A percentile compares a stretch with the other conserved stretches of the same genome.
These are phyloP conservation scores for Salix suchowensis DNA, from an alignment of 345 rosid species.

Conservation along the genomic window DNA sequence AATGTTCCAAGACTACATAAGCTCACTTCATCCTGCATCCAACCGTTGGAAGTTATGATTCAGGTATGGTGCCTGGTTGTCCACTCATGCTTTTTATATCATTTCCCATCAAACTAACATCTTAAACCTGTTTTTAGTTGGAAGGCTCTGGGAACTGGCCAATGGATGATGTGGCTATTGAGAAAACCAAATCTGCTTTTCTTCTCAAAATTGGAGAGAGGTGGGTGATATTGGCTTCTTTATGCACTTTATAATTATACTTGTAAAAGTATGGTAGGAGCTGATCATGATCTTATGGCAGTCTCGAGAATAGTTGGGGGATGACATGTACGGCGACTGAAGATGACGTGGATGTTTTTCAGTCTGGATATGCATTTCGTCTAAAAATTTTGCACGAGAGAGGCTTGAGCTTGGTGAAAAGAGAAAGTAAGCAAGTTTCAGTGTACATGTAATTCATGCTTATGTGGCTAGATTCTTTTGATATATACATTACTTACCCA, in stretches of 20 bases:
- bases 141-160: conserved; percentile 99
- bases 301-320: conserved; percentile 65
- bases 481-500: conserved; percentile 12
- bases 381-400: conserved; percentile 83
- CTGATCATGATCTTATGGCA: conserved; percentile 36
- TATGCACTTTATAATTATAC: not conserved
- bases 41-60: conserved; percentile 82
- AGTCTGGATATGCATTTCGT: conserved; percentile 80
- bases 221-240: conserved; percentile 32
- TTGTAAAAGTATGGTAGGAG: not conserved
- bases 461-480: conserved; percentile 1
- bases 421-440: conserved; percentile 54
- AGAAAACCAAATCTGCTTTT: conserved; percentile 86
- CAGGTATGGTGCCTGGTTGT: conserved; percentile 46
- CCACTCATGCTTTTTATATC: not conserved
- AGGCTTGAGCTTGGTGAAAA: conserved; percentile 71
- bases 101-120: not conserved
- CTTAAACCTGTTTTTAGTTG: conserved; percentile 45
- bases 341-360: conserved; percentile 65
- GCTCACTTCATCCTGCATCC: conserved; percentile 54
- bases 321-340: conserved; percentile 67
- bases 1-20: conserved; percentile 41
- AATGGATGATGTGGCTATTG: conserved; percentile 71
- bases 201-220: conserved; percentile 89
- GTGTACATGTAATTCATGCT: conserved; percentile 9